phyloP scores from a whole-genome alignment of 2,329 filamentous ascomycete species.

The Knoxdaviesia capensis region DNA sequence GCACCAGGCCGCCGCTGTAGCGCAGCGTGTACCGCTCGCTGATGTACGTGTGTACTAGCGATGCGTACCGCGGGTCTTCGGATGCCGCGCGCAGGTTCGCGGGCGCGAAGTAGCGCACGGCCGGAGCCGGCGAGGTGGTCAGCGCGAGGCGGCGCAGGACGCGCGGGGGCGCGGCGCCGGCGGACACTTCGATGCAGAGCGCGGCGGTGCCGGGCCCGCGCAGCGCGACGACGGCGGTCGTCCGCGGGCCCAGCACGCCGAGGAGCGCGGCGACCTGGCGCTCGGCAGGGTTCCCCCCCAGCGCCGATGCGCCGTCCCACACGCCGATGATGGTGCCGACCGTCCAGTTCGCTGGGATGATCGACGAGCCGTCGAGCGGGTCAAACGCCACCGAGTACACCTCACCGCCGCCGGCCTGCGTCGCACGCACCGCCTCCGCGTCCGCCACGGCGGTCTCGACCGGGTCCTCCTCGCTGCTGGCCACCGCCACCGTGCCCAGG shows the following conservation, averaged over 20 bases:
- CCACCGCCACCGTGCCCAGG: constrained; percentile 25
- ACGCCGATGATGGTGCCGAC: constrained; percentile 40
- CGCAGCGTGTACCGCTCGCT: constrained; percentile 34
- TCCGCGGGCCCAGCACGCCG: constrained; percentile 33
- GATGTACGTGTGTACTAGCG: constrained; percentile 28
- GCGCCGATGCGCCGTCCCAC: constrained; percentile 28
- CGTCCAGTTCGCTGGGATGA: constrained; percentile 36
- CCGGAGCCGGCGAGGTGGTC: constrained; percentile 13
- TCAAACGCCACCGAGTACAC: constrained; percentile 41
- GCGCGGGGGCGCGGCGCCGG: constrained; percentile 4
- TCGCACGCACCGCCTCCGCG: not conserved
- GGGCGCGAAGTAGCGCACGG: constrained; percentile 38
- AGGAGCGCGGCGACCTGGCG: constrained; percentile 28
- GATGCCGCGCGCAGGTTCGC: constrained; percentile 38
- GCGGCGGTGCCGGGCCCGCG: constrained; percentile 18
- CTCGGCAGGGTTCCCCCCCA: constrained; percentile 16
- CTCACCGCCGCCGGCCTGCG: constrained; percentile 11
- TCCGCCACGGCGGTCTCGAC: constrained; percentile 19
- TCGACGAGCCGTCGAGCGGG: constrained; percentile 41
- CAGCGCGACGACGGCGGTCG: constrained; percentile 33
- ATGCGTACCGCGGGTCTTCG: constrained; percentile 26
- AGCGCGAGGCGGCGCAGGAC: constrained; percentile 23
- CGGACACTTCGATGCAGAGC: constrained; percentile 28
- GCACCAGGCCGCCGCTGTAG: constrained; percentile 40
- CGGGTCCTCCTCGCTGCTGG: constrained; percentile 37